phyloP scores from a whole-genome alignment of 345 rosid species.

The Hibiscus mutabilis region DNA sequence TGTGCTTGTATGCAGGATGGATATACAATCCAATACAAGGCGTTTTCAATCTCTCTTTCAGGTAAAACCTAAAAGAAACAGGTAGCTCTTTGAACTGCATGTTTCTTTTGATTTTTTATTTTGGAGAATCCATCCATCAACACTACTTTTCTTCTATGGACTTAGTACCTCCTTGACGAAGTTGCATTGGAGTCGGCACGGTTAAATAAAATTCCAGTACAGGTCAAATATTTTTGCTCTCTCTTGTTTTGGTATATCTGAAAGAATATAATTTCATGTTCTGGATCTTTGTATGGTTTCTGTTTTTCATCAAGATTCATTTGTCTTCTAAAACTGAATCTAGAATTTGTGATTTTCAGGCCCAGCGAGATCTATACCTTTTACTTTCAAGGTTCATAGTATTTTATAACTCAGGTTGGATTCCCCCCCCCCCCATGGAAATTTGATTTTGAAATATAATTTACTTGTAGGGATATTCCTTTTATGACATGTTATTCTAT shows the following conservation, averaged over 20 bases:
- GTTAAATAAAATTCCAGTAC: slow-evolving; percentile 69
- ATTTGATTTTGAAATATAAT: not conserved
- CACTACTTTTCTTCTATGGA: slow-evolving; percentile 1
- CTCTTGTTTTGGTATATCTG: not conserved
- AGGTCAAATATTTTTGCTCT: slow-evolving; percentile 38
- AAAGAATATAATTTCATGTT: not conserved
- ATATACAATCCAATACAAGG: slow-evolving; percentile 78
- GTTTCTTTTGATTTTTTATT: not conserved
- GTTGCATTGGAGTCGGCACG: slow-evolving; percentile 61
- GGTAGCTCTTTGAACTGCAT: not conserved
- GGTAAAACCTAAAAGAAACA: slow-evolving; percentile 28
- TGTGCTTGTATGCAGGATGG: slow-evolving; percentile 59
- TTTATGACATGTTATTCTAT: slow-evolving; percentile 15
- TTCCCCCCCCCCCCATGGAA: not conserved
- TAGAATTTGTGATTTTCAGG: slow-evolving; percentile 32
- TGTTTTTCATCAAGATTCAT: not conserved
- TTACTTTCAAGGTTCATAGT: slow-evolving; percentile 84
- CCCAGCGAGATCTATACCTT: slow-evolving; percentile 78
- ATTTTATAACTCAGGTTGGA: slow-evolving; percentile 78
- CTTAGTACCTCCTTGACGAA: slow-evolving; percentile 87
- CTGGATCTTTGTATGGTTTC: not conserved
- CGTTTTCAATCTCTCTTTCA: slow-evolving; percentile 73
- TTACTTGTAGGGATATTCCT: not conserved
- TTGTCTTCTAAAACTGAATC: not conserved
- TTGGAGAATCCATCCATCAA: not conserved